Percentiles rank a stretch among this genome's conserved stretches.
phyloP scores from a whole-genome alignment of 306 rosid genomes.

The Prunus padus region DNA sequence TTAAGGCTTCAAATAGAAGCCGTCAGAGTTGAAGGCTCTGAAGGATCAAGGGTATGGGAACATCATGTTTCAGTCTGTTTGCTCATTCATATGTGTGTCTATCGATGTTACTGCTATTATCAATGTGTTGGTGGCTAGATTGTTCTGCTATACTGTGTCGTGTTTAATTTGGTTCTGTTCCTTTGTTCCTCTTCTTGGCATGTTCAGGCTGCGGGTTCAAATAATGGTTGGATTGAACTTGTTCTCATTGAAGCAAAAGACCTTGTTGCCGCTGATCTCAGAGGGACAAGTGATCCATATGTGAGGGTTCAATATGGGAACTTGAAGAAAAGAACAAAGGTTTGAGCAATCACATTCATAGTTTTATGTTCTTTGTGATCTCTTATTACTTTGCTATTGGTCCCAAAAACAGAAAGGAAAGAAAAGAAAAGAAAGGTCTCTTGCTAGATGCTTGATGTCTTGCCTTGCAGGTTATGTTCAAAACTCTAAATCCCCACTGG shows the following conservation, averaged over 20 bases:
- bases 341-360: conserved; percentile 27
- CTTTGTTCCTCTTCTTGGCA: conserved; percentile 16
- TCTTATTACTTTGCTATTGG: background rate
- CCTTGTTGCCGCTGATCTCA: conserved; percentile 88
- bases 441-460: conserved; percentile 16
- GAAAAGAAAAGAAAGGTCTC: background rate
- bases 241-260: conserved; percentile 84
- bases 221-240: conserved; percentile 84
- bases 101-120: background rate
- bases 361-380: background rate
- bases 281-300: conserved; percentile 98
- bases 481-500: conserved; percentile 86
- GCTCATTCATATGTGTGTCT: no score
- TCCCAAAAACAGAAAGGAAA: background rate
- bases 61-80: conserved; percentile 5
- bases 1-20: conserved; percentile 85
- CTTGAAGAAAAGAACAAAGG: conserved; percentile 89
- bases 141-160: background rate
- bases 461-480: conserved; percentile 60
- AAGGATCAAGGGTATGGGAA: conserved; percentile 68
- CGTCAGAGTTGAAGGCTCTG: conserved; percentile 56
- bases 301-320: conserved; percentile 88
- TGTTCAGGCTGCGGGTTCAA: conserved; percentile 41
- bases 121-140: background rate
- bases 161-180: conserved; percentile 24